Base-by-base conservation (phyloP, 129 eudicot species). In the Glebionis coronaria region DNA sequence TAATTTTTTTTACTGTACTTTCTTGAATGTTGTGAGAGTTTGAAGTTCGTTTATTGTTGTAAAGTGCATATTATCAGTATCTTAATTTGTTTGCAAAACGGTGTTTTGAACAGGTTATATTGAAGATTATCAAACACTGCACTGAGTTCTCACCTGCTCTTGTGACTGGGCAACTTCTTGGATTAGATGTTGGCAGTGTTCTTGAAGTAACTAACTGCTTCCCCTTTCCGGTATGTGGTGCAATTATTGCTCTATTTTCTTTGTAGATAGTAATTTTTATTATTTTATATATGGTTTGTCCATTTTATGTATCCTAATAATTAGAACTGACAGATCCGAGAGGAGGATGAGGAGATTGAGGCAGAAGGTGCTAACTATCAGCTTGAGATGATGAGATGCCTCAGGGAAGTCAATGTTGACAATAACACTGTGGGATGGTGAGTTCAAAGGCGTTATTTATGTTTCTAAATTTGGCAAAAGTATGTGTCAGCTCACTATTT, bases 331-430 rank as follows among this genome's bases (percentile, higher is more conserved):
- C 73, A 94, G 99, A 80, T 79, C 18, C 84, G 95, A 14, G 99
- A 90, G 74, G 99, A 94, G 63, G 99, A 90, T 47, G 99, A 94
- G 76, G 99, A 94, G 85, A 80, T 90, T 73, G 99, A 94, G 70
- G 87, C 97, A 44, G 99, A 94, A 2, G 97, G 99, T 84, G 97
- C 99, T 42, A 94, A 94, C 80, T 94, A 94, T 83, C 99, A 94
- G 80, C 99, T 94, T 74, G 99, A 94, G 68, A 94, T 94, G 99
- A 94, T 94, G 99, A 84, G 99, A 78, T 94, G 99, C 86, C 77
- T 94, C 61, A 84, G 99, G 78, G 99, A 94, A 85, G 99, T 94
- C 76, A 94, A 94, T 73, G 99, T 94, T 31, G 99, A 94, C 83
- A 94, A 94, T 73, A 94, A 94, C 82, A 94, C 99, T 42, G 99